These are phyloP conservation scores for Calonectria pauciramosa DNA, from an alignment of 2,329 filamentous ascomycete species.

Conservation along the genomic window DNA sequence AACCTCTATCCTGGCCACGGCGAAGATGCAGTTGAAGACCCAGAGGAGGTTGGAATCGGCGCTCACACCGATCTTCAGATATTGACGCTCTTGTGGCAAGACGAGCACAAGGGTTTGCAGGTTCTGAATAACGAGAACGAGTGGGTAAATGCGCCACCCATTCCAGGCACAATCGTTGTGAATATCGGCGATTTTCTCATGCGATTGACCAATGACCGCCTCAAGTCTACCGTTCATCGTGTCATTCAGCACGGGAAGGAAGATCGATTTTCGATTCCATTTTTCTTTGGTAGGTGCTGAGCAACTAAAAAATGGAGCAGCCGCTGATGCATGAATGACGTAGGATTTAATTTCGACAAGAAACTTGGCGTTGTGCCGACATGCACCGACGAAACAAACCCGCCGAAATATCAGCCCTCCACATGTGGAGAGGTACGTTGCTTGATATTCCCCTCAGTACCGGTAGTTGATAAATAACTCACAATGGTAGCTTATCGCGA, in stretches of 20 bases:
- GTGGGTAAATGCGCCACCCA: conserved; percentile 42
- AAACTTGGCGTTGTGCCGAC: background rate
- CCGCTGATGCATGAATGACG: background rate
- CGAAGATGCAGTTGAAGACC: background rate
- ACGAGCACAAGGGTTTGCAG: conserved; percentile 49
- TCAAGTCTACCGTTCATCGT: conserved; percentile 58
- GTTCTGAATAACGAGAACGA: conserved; percentile 39
- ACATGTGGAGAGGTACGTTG: background rate
- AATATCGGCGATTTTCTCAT: conserved; percentile 46
- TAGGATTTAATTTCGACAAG: background rate
- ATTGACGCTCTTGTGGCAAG: conserved; percentile 51
- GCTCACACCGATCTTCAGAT: conserved; percentile 56
- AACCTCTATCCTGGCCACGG: conserved; percentile 17
- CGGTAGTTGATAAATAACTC: background rate
- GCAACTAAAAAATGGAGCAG: background rate
- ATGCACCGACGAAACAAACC: background rate
- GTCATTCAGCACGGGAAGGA: conserved; percentile 56
- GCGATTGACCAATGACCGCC: conserved; percentile 42
- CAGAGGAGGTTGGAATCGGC: conserved; percentile 15
- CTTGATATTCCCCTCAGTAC: background rate
- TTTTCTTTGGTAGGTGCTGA: conserved; percentile 66
- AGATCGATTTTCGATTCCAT: conserved; percentile 67
- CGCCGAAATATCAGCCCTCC: background rate
- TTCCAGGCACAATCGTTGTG: conserved; percentile 43
- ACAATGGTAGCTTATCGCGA: background rate